Conservation (phyloP, 148 eudicot species). For the Nyssa sinensis region DNA sequence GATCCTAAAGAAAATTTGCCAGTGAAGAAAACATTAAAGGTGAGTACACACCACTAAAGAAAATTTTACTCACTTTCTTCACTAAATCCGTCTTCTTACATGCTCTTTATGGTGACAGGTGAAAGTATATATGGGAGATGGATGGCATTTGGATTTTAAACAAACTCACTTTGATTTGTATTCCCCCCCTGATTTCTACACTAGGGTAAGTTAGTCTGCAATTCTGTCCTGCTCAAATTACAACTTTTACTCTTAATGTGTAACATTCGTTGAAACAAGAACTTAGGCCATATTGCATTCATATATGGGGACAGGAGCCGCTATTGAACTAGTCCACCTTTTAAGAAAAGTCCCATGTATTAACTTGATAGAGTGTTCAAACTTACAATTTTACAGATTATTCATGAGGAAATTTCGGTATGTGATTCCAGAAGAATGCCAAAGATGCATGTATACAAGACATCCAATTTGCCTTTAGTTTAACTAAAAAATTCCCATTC, state of each 20-base stretch:
- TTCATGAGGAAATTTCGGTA: background rate
- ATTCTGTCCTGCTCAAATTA: too few relatives aligned
- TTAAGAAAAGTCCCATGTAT: background rate
- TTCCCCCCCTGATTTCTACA: conserved; percentile 89
- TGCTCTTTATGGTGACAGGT: conserved; percentile 41
- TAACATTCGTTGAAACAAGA: background rate
- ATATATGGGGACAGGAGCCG: background rate
- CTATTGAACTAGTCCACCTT: background rate
- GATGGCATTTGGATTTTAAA: conserved; percentile 83
- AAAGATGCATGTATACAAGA: background rate
- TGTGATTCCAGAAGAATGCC: background rate
- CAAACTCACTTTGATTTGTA: conserved; percentile 77
- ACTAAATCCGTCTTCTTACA: background rate
- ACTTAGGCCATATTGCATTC: background rate
- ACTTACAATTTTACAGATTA: background rate
- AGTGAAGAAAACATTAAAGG: conserved; percentile 66
- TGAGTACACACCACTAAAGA: conserved; percentile 5
- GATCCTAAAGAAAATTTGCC: conserved; percentile 58
- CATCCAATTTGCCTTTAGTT: background rate
- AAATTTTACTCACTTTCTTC: background rate
- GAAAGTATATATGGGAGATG: conserved; percentile 82
- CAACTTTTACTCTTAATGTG: background rate
- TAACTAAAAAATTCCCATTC: too few relatives aligned
- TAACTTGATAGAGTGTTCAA: background rate
- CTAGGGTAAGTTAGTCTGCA: conserved; percentile 49